Evolutionary conservation across 257 asterid genomes (phyloP).

Genomic region (Anisodus acutangulus): DNA sequence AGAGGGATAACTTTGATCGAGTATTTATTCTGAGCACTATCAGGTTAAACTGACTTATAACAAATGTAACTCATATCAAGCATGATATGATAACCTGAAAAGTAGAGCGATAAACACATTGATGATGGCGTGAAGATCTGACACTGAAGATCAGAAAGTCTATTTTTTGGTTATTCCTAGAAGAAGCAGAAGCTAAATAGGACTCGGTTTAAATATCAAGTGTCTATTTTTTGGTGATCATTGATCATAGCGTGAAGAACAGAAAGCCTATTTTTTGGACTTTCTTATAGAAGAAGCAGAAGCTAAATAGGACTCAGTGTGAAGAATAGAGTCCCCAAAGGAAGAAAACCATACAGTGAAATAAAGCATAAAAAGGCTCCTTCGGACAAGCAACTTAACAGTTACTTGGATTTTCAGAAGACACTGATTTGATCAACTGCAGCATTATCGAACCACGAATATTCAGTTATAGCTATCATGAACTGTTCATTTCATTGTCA

Average conservation of each 20-base stretch:
- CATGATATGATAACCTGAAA: slow-evolving; percentile 12
- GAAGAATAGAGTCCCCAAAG: neutral
- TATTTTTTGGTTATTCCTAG: neutral
- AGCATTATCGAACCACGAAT: neutral
- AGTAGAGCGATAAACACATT: neutral
- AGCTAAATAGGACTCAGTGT: neutral
- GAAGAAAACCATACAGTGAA: neutral
- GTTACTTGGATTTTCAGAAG: neutral
- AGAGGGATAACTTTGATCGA: neutral
- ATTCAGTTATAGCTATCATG: neutral
- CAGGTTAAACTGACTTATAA: neutral
- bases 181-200: too few species aligned
- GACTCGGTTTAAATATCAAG: neutral
- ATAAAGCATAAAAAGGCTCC: neutral
- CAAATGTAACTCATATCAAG: slow-evolving; percentile 2
- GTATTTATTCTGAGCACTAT: neutral
- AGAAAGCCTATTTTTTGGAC: neutral
- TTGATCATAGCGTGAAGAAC: neutral
- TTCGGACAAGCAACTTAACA: neutral
- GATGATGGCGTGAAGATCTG: neutral
- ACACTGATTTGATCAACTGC: slow-evolving; percentile 14
- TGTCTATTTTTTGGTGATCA: neutral
- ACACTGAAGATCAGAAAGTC: neutral
- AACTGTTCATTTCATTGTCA: neutral
- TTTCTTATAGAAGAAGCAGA: slow-evolving; percentile 4